These are phyloP conservation scores for Herpetomonas muscarum DNA, from an alignment of 208 protist genomes.

Conservation along the genomic window DNA sequence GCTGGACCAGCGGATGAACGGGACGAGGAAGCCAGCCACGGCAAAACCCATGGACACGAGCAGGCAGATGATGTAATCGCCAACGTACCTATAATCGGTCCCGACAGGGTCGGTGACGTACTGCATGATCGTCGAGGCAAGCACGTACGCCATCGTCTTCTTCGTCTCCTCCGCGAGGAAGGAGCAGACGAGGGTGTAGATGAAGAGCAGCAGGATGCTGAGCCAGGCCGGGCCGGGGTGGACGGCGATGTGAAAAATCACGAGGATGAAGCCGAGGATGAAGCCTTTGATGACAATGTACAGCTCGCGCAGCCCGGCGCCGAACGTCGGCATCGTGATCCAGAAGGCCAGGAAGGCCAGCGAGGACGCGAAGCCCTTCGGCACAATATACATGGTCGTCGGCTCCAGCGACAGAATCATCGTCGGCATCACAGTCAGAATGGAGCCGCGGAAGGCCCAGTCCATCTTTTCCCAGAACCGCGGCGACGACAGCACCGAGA, in stretches of 20 bases:
- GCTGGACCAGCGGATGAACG: constrained; percentile 87
- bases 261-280: constrained; percentile 57
- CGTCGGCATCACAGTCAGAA: constrained; percentile 82
- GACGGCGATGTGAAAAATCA: constrained; percentile 64
- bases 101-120: constrained; percentile 45
- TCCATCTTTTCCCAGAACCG: constrained; percentile 90
- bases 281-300: constrained; percentile 80
- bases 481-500: constrained; percentile 69
- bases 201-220: constrained; percentile 66
- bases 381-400: constrained; percentile 51
- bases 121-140: constrained; percentile 80
- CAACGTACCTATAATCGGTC: constrained; percentile 61
- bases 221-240: constrained; percentile 51
- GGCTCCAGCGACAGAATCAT: constrained; percentile 87
- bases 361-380: constrained; percentile 51
- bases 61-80: constrained; percentile 68
- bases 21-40: constrained; percentile 74
- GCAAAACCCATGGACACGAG: constrained; percentile 73
- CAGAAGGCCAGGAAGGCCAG: constrained; percentile 87
- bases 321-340: constrained; percentile 88
- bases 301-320: constrained; percentile 71
- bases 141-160: constrained; percentile 85
- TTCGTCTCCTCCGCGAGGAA: constrained; percentile 85
- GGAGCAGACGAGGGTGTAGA: constrained; percentile 70
- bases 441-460: constrained; percentile 74